Conservation (phyloP, 169 alveolate species). For the Plasmodium blacklocki region DNA sequence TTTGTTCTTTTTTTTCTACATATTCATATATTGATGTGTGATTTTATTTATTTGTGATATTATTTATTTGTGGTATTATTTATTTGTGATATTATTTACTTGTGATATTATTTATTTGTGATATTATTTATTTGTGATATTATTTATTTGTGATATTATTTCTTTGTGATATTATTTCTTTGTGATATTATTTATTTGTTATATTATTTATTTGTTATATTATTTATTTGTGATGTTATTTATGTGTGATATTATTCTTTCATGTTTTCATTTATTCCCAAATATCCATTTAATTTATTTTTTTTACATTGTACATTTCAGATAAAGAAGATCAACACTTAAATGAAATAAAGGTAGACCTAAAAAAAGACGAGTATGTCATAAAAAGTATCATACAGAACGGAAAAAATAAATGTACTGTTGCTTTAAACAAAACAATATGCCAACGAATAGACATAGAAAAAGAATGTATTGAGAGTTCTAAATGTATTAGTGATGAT, state of each 20-base stretch:
- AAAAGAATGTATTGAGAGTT: constrained; percentile 22
- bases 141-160: too few relatives aligned
- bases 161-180: too few relatives aligned
- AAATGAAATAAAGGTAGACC: neutral
- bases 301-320: neutral
- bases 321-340: constrained; percentile 5
- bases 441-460: constrained; percentile 58
- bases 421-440: constrained; percentile 50
- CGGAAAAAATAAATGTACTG: constrained; percentile 21
- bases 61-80: too few relatives aligned
- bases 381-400: constrained; percentile 23
- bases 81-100: too few relatives aligned
- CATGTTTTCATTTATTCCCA: neutral
- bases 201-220: too few relatives aligned
- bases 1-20: neutral
- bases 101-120: too few relatives aligned
- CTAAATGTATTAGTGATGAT: constrained; percentile 28
- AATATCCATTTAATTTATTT: neutral
- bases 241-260: neutral
- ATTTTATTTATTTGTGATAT: too few relatives aligned
- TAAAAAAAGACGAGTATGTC: neutral
- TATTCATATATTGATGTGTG: neutral
- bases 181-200: too few relatives aligned
- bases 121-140: too few relatives aligned
- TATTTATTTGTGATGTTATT: too few relatives aligned